Evolutionary conservation across 371 early-diverging fungal genomes (phyloP).

Genomic region (Smittium culicis): DNA sequence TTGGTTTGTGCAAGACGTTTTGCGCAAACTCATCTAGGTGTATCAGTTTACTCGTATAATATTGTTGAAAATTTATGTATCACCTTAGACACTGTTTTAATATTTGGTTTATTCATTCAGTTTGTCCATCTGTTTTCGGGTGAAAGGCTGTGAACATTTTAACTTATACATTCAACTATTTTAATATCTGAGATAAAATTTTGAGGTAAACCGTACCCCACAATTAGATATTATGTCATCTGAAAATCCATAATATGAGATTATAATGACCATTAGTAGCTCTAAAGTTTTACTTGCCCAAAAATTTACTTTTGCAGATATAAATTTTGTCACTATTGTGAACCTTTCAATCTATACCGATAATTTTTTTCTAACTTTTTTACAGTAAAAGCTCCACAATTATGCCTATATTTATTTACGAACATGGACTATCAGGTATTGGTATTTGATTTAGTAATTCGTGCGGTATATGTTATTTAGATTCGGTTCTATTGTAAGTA

Average conservation of each 20-base stretch:
- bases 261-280: not conserved
- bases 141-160: slow-evolving; percentile 10
- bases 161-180: not conserved
- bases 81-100: slow-evolving; percentile 6
- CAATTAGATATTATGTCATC: slow-evolving; percentile 8
- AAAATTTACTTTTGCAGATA: slow-evolving; percentile 17
- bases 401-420: slow-evolving; percentile 35
- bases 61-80: slow-evolving; percentile 4
- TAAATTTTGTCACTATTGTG: slow-evolving; percentile 33
- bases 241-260: not conserved
- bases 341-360: slow-evolving; percentile 34
- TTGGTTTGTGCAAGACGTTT: no score
- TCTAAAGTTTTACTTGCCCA: not conserved
- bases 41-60: slow-evolving; percentile 3
- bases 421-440: slow-evolving; percentile 21
- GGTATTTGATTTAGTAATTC: slow-evolving; percentile 15
- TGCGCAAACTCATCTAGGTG: not conserved
- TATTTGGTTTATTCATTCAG: not conserved
- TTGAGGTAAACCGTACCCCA: slow-evolving; percentile 1
- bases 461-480: not conserved
- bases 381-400: slow-evolving; percentile 32
- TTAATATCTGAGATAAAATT: not conserved
- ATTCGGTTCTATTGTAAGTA: not conserved
- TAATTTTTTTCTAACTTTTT: slow-evolving; percentile 22
- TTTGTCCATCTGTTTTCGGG: slow-evolving; percentile 10